Conservation (phyloP, 2,329 filamentous ascomycete species). For the Trichoderma sp. region DNA sequence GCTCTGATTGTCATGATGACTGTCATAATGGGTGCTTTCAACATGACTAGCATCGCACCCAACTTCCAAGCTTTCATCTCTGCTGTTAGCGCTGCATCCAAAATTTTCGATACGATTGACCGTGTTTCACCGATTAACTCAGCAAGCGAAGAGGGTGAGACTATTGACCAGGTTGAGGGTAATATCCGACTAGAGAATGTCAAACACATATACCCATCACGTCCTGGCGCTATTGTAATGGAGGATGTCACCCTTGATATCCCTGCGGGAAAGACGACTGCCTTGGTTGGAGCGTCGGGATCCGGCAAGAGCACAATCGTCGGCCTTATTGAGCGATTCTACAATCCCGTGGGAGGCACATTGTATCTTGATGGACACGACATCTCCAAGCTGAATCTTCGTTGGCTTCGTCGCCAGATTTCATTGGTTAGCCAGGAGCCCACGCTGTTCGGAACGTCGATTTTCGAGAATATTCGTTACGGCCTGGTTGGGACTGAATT, state of each 20-base stretch:
- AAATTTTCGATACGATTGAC: slow-evolving; percentile 94
- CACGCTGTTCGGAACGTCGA: slow-evolving; percentile 83
- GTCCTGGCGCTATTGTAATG: slow-evolving; percentile 88
- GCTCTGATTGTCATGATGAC: slow-evolving; percentile 86
- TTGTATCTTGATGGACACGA: slow-evolving; percentile 82
- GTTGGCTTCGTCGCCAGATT: slow-evolving; percentile 90
- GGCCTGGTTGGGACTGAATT: slow-evolving; percentile 82
- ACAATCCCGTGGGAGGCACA: slow-evolving; percentile 77
- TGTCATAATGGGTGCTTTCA: slow-evolving; percentile 90
- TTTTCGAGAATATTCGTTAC: slow-evolving; percentile 85
- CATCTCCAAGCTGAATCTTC: slow-evolving; percentile 76
- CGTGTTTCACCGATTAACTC: slow-evolving; percentile 82
- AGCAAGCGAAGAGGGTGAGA: slow-evolving; percentile 65
- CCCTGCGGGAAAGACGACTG: slow-evolving; percentile 87
- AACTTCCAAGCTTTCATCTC: slow-evolving; percentile 85
- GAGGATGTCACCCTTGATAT: slow-evolving; percentile 75
- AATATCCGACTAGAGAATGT: slow-evolving; percentile 77
- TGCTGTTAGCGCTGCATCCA: slow-evolving; percentile 77
- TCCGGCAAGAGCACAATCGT: slow-evolving; percentile 95
- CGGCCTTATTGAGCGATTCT: slow-evolving; percentile 90
- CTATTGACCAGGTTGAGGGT: slow-evolving; percentile 70
- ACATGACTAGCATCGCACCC: slow-evolving; percentile 81
- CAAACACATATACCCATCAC: slow-evolving; percentile 91
- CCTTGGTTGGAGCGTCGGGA: slow-evolving; percentile 89
- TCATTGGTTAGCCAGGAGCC: slow-evolving; percentile 92